A percentile compares a stretch with the other conserved stretches of the same genome.
These are phyloP conservation scores for Lactarius akahatsu DNA, from an alignment of 768 basidiomycete species.

Conservation along the genomic window DNA sequence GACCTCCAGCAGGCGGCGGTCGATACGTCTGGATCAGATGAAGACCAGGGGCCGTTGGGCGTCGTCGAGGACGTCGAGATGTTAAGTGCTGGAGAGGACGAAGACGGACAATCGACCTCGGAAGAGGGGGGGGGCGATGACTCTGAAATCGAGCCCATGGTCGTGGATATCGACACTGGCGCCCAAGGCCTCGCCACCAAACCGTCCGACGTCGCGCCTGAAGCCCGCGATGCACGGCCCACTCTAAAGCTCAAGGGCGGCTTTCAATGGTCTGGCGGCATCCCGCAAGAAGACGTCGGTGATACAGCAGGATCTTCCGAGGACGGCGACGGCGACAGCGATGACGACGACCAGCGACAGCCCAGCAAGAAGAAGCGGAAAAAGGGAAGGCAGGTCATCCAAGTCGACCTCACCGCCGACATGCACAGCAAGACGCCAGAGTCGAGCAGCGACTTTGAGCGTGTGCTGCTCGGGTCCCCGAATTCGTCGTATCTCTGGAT, in stretches of 20 bases:
- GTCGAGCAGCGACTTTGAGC: constrained; percentile 93
- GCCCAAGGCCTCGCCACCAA: constrained; percentile 1
- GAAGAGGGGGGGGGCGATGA: constrained; percentile 26
- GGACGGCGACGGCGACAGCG: constrained; percentile 50
- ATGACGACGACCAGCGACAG: constrained; percentile 50
- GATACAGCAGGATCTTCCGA: constrained; percentile 46
- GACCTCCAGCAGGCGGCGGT: constrained; percentile 50
- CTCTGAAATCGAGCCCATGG: constrained; percentile 37
- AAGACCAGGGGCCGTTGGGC: constrained; percentile 35
- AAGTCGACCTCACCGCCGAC: constrained; percentile 81
- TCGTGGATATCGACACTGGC: constrained; percentile 43
- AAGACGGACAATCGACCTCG: constrained; percentile 24
- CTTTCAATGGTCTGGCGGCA: constrained; percentile 67
- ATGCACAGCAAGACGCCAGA: constrained; percentile 84
- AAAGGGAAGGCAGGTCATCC: constrained; percentile 61
- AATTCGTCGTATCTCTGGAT: constrained; percentile 99
- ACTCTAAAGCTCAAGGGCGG: constrained; percentile 57
- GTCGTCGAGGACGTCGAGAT: constrained; percentile 37
- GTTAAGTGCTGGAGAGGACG: constrained; percentile 33
- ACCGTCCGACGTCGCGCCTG: neutral
- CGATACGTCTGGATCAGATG: constrained; percentile 35
- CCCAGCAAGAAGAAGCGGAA: constrained; percentile 62
- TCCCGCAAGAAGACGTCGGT: constrained; percentile 39
- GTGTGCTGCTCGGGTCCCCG: constrained; percentile 87
- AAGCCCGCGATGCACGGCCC: constrained; percentile 22